These are phyloP conservation scores for Paramecium tetraurelia DNA, from an alignment of 73 alveolate species.

Conservation along the genomic window DNA sequence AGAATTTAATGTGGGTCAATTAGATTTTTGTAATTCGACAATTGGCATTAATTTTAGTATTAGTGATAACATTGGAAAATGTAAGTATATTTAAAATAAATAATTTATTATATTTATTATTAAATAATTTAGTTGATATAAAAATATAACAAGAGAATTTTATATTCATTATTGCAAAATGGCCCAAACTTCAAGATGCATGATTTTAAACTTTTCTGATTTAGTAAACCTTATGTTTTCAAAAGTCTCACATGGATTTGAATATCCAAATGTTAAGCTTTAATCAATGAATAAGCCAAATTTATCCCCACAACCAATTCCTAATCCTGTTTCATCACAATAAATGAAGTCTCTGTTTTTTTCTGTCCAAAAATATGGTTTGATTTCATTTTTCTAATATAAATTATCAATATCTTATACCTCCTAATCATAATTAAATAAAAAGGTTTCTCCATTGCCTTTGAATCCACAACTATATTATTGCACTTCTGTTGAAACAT, in stretches of 20 bases:
- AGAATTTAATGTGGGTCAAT: not conserved
- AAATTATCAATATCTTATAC: not conserved
- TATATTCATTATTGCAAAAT: not conserved
- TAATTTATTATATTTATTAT: not conserved
- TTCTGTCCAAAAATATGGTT: conserved; percentile 7
- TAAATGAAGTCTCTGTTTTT: not conserved
- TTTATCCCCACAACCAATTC: conserved; percentile 45
- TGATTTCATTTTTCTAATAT: conserved; percentile 21
- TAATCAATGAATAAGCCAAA: conserved; percentile 35
- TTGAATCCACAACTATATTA: not conserved
- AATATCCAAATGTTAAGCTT: not conserved
- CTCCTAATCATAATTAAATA: not conserved
- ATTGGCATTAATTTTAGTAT: too few relatives aligned
- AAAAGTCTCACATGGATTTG: conserved; percentile 38
- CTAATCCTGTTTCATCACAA: conserved; percentile 24
- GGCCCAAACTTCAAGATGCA: conserved; percentile 24
- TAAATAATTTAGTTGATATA: not conserved
- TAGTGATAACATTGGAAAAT: not conserved
- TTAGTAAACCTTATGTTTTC: conserved; percentile 21
- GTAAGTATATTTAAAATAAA: not conserved
- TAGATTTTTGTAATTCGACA: not conserved
- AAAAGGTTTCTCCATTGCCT: conserved; percentile 30
- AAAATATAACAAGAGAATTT: not conserved
- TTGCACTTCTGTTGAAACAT: not conserved
- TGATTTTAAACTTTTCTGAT: not conserved